Evolutionary conservation across 768 basidiomycete species (phyloP).

Genomic region (Agaricus sinodeliciosus): DNA sequence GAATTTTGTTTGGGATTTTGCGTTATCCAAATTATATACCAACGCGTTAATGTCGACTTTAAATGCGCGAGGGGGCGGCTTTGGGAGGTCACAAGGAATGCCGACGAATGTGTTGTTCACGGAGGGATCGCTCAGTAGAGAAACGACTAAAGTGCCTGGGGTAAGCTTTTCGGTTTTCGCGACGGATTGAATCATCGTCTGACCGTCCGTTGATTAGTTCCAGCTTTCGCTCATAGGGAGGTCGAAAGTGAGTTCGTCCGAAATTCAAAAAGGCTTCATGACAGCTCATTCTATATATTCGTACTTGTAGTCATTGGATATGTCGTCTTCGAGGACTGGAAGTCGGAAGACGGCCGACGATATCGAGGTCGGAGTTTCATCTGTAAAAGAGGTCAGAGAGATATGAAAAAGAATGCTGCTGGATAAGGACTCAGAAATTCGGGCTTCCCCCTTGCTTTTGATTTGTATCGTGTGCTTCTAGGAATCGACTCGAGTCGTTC

Average conservation of each 20-base stretch:
- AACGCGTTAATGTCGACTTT: constrained; percentile 44
- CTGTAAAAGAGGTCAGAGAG: neutral
- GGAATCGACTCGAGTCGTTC: no score
- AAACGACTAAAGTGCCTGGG: neutral
- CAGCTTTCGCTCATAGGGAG: neutral
- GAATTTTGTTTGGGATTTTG: constrained; percentile 44
- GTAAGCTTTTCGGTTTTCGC: neutral
- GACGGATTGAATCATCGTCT: no score
- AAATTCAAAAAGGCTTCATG: no score
- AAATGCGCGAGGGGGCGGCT: constrained; percentile 30
- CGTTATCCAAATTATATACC: constrained; percentile 40
- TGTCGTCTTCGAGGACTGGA: neutral
- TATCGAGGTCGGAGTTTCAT: constrained; percentile 1
- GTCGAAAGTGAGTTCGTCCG: constrained; percentile 2
- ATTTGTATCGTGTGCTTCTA: no score
- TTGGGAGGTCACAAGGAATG: constrained; percentile 19
- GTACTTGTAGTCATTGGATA: neutral
- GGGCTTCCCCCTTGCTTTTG: neutral
- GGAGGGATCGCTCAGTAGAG: neutral
- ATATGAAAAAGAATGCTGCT: neutral
- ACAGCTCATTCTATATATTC: neutral
- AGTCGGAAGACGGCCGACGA: neutral
- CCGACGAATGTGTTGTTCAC: constrained; percentile 10
- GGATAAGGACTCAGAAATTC: no score
- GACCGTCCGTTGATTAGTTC: neutral